Evolutionary conservation across 1,284 basidiomycete genomes (phyloP).

Genomic region (Rhodotorula glutinis): DNA sequence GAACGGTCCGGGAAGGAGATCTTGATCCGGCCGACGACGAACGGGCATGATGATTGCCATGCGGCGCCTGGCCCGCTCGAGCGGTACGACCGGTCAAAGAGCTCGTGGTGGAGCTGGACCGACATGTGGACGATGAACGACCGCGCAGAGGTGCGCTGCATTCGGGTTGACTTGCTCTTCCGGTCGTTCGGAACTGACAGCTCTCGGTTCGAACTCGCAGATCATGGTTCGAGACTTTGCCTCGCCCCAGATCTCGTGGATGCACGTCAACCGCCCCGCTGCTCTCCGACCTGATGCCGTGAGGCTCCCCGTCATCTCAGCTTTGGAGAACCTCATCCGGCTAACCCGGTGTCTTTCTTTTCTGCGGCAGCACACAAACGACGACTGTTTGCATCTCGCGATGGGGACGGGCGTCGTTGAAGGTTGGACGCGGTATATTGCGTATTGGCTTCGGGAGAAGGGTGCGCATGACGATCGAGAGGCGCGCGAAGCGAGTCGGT

Average conservation of each 20-base stretch:
- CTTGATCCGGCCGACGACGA: background rate
- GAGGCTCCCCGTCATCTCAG: too few species aligned
- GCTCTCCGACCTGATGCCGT: slow-evolving; percentile 1
- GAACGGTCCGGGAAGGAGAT: slow-evolving; percentile 3
- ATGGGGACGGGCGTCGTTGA: slow-evolving; percentile 13
- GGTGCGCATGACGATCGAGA: background rate
- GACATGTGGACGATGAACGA: slow-evolving; percentile 6
- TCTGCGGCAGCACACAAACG: slow-evolving; percentile 14
- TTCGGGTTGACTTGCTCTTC: too few species aligned
- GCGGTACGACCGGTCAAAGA: background rate
- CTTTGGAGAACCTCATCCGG: too few species aligned
- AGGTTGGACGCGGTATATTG: slow-evolving; percentile 11
- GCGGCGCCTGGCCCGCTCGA: background rate
- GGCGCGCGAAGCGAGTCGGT: background rate
- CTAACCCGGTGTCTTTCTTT: too few species aligned
- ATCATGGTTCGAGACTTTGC: background rate
- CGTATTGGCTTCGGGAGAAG: slow-evolving; percentile 7
- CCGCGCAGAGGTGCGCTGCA: background rate
- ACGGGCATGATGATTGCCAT: slow-evolving; percentile 10
- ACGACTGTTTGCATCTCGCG: slow-evolving; percentile 15
- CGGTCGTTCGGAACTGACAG: too few species aligned
- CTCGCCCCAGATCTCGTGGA: background rate
- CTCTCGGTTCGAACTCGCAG: background rate
- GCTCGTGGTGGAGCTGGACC: background rate
- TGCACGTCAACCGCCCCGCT: background rate